Percentiles rank a stretch among this genome's conserved stretches.
Evolutionary conservation across 2,329 filamentous ascomycete species (phyloP).

Genomic region (Cercospora janseana): DNA sequence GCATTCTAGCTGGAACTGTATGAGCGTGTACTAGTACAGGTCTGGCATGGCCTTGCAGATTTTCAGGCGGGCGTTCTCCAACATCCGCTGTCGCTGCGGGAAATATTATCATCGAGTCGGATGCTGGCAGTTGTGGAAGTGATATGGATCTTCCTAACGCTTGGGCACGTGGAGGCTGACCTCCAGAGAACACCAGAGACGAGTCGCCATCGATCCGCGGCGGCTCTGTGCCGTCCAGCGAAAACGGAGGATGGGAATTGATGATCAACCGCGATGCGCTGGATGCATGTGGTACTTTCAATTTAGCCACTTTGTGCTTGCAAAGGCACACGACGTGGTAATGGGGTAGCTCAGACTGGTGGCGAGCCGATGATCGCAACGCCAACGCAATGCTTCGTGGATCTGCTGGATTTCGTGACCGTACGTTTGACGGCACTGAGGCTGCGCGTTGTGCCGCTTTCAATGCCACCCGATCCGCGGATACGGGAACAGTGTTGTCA

Average conservation of each 20-base stretch:
- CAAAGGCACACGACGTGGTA: no score
- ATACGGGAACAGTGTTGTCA: conserved; percentile 28
- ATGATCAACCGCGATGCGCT: no score
- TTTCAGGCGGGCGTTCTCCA: neutral
- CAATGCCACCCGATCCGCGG: conserved; percentile 24
- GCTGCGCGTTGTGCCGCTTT: conserved; percentile 23
- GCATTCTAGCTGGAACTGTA: neutral
- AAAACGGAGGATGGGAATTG: no score
- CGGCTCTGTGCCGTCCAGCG: no score
- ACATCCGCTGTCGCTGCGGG: neutral
- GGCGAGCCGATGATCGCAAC: no score
- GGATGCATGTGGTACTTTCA: no score
- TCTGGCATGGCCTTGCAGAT: neutral
- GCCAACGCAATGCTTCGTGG: no score
- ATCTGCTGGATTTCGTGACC: neutral
- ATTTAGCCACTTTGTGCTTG: no score
- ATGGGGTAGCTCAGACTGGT: no score
- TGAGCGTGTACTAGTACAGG: neutral
- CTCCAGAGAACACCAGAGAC: no score
- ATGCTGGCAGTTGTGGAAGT: neutral
- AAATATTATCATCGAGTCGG: neutral
- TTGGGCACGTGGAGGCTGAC: neutral
- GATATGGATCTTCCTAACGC: neutral
- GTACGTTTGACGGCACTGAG: conserved; percentile 15
- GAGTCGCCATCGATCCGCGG: no score